Base-by-base conservation (phyloP, 495 filamentous ascomycete species). In the Penicillium pancosmium region DNA sequence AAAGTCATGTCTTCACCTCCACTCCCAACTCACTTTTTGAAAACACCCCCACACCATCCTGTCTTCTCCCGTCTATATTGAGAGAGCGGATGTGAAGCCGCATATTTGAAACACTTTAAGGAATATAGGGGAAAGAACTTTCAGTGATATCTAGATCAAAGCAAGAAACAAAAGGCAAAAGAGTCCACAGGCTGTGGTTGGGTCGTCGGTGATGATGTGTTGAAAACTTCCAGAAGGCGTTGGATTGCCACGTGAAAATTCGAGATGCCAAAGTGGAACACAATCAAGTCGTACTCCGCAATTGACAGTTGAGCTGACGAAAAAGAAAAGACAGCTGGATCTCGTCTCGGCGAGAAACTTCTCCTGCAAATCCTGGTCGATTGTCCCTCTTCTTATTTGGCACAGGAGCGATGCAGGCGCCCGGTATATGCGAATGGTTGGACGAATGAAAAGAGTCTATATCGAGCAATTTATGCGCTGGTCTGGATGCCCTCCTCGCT, bases 121-220 rank as follows among this genome's bases (percentile, higher is more conserved):
- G 77, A 76, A 41, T 55, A 54, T 52, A 38, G 40, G 36, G 47
- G 56, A 56, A 41, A 19, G 38, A 59, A 40, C 66, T 90, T 90
- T 64, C 78, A 73, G 65, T 90, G 79, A 41, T 62, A 96, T 84
- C 74, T 89, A 92, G 54, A 80, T 80, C 27, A 91, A 80, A 93
- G 90, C 56, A 87, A 86, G 44, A 83, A 83, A 7, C 84, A 82
- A 71, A 23, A 52, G 38, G 55, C 51, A 23, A 64, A 57, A 44
- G 51, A 60, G 43, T 56, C 65, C 65, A 67, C 54, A 15, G 16
- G n/a, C 23, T 54, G 56, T 53, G 62, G 50, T 36, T 48, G 59
- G 55, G 56, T 62, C 33, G 49, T 68, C 62, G 63, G 53, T 33
- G 59, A 61, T 50, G 51, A 63, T 55, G 61, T 62, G 55, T 65